A percentile compares a stretch with the other conserved stretches of the same genome.
Evolutionary conservation across 257 asterid species (phyloP).

Genomic region (Nicotiana knightiana): DNA sequence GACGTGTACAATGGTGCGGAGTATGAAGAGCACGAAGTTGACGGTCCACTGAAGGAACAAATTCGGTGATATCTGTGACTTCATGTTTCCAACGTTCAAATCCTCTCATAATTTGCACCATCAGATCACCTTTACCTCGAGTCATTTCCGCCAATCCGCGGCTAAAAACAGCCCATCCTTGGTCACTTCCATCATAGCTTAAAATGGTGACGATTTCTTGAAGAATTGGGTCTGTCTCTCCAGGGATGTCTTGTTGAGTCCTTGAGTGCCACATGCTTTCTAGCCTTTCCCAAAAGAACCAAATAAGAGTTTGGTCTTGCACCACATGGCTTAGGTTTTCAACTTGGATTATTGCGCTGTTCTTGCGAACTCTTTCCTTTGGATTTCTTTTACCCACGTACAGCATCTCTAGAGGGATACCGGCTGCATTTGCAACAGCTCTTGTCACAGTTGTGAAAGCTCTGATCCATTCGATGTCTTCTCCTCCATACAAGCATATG

Average conservation of each 20-base stretch:
- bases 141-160: conserved; percentile 50
- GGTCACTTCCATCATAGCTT: conserved; percentile 62
- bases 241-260: conserved; percentile 48
- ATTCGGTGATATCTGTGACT: conserved; percentile 43
- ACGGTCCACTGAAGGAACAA: conserved; percentile 44
- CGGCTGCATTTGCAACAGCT: conserved; percentile 32
- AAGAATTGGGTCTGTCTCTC: conserved; percentile 58
- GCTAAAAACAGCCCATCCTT: conserved; percentile 82
- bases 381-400: conserved; percentile 81
- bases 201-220: conserved; percentile 57
- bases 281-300: conserved; percentile 89
- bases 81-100: conserved; percentile 35
- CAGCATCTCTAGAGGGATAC: conserved; percentile 60
- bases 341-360: conserved; percentile 44
- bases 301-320: conserved; percentile 35
- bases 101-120: conserved; percentile 35
- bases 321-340: conserved; percentile 60
- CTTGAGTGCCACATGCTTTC: conserved; percentile 96
- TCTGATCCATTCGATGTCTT: conserved; percentile 76
- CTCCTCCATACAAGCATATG: conserved; percentile 89
- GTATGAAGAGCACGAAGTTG: conserved; percentile 36
- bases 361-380: conserved; percentile 48
- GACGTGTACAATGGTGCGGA: conserved; percentile 74
- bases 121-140: conserved; percentile 38
- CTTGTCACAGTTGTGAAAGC: conserved; percentile 44